Conservation (phyloP, 306 rosid species). For the Glycine latifolia region DNA sequence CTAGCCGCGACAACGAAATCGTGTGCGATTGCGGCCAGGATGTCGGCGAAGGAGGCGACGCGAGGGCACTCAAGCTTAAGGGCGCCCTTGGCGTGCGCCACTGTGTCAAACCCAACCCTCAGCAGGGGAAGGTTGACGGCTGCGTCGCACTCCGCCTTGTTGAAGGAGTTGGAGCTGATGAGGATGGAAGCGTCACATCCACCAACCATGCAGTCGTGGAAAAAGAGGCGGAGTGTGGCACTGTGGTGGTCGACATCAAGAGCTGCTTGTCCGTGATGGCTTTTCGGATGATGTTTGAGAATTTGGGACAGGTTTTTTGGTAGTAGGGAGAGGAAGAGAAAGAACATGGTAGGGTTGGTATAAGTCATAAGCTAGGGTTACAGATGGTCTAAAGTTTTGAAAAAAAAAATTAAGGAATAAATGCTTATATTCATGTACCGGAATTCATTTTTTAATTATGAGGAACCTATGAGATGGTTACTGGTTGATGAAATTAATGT, state of each 20-base stretch:
- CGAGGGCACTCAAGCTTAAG: constrained; percentile 57
- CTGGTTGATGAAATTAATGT: constrained; percentile 11
- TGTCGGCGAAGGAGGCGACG: constrained; percentile 60
- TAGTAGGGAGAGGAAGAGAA: constrained; percentile 11
- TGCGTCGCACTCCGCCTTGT: constrained; percentile 50
- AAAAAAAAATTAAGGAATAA: not conserved
- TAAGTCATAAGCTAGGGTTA: constrained; percentile 39
- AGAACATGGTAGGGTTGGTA: not conserved
- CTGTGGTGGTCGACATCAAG: constrained; percentile 35
- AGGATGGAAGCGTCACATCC: constrained; percentile 69
- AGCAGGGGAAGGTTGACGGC: constrained; percentile 55
- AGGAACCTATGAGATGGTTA: not conserved
- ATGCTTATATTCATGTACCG: not conserved
- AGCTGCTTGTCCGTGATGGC: constrained; percentile 43
- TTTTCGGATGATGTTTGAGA: constrained; percentile 35
- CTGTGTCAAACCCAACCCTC: constrained; percentile 57
- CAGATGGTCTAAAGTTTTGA: not conserved
- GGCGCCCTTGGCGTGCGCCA: constrained; percentile 45
- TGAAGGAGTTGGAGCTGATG: constrained; percentile 47
- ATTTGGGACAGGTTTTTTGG: constrained; percentile 58
- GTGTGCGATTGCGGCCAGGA: constrained; percentile 47
- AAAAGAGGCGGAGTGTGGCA: constrained; percentile 55
- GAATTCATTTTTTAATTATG: not conserved
- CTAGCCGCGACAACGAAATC: constrained; percentile 47
- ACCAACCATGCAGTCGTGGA: constrained; percentile 57